Evolutionary conservation across 345 rosid species (phyloP).

Genomic region (Populus simonii): DNA sequence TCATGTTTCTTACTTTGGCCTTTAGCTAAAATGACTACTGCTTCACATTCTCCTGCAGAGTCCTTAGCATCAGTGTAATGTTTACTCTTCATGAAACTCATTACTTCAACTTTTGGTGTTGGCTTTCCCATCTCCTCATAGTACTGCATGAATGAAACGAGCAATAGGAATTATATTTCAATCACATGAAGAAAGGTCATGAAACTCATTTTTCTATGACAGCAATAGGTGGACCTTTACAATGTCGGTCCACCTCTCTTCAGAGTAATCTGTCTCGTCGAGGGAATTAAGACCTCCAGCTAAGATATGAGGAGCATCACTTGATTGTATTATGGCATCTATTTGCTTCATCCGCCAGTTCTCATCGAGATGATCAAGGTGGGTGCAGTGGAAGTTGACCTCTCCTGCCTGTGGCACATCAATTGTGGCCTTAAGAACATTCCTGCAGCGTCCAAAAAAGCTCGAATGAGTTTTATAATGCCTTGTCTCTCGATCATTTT

Average conservation of each 20-base stretch:
- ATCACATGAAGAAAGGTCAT: neutral
- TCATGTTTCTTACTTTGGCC: constrained; percentile 64
- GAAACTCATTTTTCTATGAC: too few relatives aligned
- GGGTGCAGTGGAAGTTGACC: constrained; percentile 82
- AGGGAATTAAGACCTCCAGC: constrained; percentile 88
- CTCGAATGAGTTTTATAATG: too few relatives aligned
- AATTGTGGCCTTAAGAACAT: constrained; percentile 76
- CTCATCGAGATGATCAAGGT: constrained; percentile 88
- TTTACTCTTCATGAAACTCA: constrained; percentile 71
- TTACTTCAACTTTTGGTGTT: constrained; percentile 75
- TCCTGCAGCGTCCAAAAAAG: constrained; percentile 34
- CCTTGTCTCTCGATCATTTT: too few relatives aligned
- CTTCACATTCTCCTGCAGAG: constrained; percentile 87
- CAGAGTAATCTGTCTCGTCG: constrained; percentile 75
- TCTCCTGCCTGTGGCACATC: constrained; percentile 78
- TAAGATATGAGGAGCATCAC: constrained; percentile 62
- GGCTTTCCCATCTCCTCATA: constrained; percentile 98
- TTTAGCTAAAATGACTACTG: constrained; percentile 86
- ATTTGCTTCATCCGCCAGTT: constrained; percentile 94
- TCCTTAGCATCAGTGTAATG: constrained; percentile 84
- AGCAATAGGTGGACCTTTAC: constrained; percentile 41
- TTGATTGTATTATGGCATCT: constrained; percentile 60
- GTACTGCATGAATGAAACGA: constrained; percentile 40
- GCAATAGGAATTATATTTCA: neutral
- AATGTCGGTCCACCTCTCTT: constrained; percentile 82